Conservation (phyloP, 1,139 yeast genomes). For the Diutina ranongensis region DNA sequence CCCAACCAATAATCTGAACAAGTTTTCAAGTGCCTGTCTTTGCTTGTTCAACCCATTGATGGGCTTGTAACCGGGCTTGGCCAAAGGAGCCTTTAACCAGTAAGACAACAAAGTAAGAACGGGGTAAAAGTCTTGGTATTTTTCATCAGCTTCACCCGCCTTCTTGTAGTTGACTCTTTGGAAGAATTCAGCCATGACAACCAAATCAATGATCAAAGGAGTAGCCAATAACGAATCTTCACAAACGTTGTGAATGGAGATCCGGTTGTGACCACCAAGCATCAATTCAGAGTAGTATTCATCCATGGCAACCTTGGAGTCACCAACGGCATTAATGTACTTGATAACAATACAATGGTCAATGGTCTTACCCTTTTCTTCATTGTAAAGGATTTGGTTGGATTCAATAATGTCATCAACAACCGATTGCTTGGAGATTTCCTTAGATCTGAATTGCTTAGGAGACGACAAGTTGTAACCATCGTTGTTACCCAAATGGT, state of each 20-base stretch:
- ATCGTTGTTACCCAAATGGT: conserved; percentile 94
- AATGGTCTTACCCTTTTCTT: conserved; percentile 64
- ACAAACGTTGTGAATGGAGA: conserved; percentile 88
- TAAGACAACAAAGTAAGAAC: conserved; percentile 81
- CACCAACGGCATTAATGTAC: conserved; percentile 90
- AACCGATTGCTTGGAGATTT: conserved; percentile 85
- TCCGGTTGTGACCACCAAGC: conserved; percentile 96
- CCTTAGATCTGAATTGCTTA: conserved; percentile 89
- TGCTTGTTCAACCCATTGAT: conserved; percentile 93
- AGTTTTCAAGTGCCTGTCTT: conserved; percentile 84
- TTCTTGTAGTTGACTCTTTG: conserved; percentile 75
- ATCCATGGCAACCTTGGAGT: conserved; percentile 96
- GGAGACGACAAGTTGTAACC: conserved; percentile 90
- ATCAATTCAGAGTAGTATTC: conserved; percentile 93
- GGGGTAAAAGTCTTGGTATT: conserved; percentile 63
- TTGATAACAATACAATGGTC: conserved; percentile 96
- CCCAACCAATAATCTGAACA: conserved; percentile 82
- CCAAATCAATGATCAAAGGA: conserved; percentile 85
- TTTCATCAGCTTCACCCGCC: conserved; percentile 24
- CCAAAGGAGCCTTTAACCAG: conserved; percentile 95
- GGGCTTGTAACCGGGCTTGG: conserved; percentile 83
- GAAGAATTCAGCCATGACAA: conserved; percentile 81
- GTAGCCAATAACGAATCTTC: conserved; percentile 94
- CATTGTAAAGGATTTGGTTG: conserved; percentile 75
- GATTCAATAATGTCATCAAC: conserved; percentile 92